Percentiles rank a stretch among this genome's conserved stretches.
These are phyloP conservation scores for Nemania sp. DNA, from an alignment of 2,329 filamentous ascomycete species.

Conservation along the genomic window DNA sequence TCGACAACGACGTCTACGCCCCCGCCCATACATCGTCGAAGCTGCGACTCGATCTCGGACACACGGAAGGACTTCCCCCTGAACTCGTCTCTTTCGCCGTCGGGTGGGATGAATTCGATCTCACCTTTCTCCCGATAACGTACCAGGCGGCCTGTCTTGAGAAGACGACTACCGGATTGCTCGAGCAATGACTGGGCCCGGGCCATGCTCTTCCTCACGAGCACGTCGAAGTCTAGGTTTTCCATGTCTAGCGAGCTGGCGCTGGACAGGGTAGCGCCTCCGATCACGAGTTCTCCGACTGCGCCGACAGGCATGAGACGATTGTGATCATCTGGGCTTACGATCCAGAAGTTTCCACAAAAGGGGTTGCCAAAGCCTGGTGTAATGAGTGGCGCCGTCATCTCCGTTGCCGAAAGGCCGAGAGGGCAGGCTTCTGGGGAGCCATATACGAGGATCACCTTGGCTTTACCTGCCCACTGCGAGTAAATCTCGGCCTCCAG, in stretches of 20 bases:
- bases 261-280: slow-evolving; percentile 64
- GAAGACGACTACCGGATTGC: slow-evolving; percentile 48
- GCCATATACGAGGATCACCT: slow-evolving; percentile 64
- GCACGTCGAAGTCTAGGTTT: slow-evolving; percentile 47
- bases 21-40: slow-evolving; percentile 61
- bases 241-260: slow-evolving; percentile 55
- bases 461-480: slow-evolving; percentile 60
- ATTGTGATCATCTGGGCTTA: slow-evolving; percentile 64
- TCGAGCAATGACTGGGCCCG: slow-evolving; percentile 42
- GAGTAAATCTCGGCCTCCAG: slow-evolving; percentile 62
- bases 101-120: slow-evolving; percentile 61
- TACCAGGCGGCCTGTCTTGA: slow-evolving; percentile 65
- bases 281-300: slow-evolving; percentile 70
- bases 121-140: slow-evolving; percentile 62
- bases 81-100: slow-evolving; percentile 57
- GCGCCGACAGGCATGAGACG: slow-evolving; percentile 66
- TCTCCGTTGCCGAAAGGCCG: slow-evolving; percentile 62
- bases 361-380: slow-evolving; percentile 62
- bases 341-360: slow-evolving; percentile 63
- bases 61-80: slow-evolving; percentile 57
- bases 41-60: slow-evolving; percentile 60
- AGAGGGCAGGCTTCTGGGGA: slow-evolving; percentile 64
- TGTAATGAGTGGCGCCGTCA: slow-evolving; percentile 54
- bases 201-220: slow-evolving; percentile 40
- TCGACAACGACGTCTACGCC: slow-evolving; percentile 64